Conservation (phyloP, 1,139 yeast genomes). For the Blastobotrys raffinosifermentans region DNA sequence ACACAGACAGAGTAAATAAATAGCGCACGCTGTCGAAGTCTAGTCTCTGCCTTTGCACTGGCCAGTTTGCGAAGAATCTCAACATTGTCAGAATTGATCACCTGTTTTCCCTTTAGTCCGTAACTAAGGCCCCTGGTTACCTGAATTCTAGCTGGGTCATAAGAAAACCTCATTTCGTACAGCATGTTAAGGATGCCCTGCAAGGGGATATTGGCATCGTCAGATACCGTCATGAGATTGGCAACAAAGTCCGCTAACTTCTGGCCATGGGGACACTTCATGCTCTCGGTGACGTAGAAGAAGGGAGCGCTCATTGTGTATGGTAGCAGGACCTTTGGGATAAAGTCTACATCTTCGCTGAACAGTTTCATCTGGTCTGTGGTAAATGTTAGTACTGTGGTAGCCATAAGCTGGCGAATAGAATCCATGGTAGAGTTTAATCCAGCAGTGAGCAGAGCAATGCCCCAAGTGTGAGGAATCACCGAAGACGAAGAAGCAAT, state of each 20-base stretch:
- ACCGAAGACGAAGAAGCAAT: conserved; percentile 49
- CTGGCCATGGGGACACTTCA: conserved; percentile 55
- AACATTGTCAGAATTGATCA: conserved; percentile 33
- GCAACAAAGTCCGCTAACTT: conserved; percentile 44
- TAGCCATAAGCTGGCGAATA: conserved; percentile 60
- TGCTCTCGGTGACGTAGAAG: conserved; percentile 37
- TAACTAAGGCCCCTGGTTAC: conserved; percentile 50
- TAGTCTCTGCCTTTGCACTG: conserved; percentile 55
- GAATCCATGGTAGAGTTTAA: conserved; percentile 74
- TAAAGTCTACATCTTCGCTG: conserved; percentile 42
- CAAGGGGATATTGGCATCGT: conserved; percentile 29
- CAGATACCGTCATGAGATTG: conserved; percentile 37
- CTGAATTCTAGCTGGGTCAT: conserved; percentile 68
- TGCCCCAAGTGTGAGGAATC: conserved; percentile 64
- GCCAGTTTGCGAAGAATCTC: conserved; percentile 41
- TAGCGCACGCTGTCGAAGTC: conserved; percentile 42
- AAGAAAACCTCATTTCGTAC: conserved; percentile 45
- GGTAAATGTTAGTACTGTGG: conserved; percentile 51
- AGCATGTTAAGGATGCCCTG: conserved; percentile 42
- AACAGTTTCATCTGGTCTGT: conserved; percentile 43
- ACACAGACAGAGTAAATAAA: conserved; percentile 8
- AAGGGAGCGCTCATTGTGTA: conserved; percentile 61
- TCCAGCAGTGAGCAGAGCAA: conserved; percentile 68
- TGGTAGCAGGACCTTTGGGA: conserved; percentile 53
- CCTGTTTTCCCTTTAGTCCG: conserved; percentile 38